A percentile compares a stretch with the other conserved stretches of the same genome.
Evolutionary conservation across 139 green algal species (phyloP).

Genomic region (Tetradesmus obliquus): DNA sequence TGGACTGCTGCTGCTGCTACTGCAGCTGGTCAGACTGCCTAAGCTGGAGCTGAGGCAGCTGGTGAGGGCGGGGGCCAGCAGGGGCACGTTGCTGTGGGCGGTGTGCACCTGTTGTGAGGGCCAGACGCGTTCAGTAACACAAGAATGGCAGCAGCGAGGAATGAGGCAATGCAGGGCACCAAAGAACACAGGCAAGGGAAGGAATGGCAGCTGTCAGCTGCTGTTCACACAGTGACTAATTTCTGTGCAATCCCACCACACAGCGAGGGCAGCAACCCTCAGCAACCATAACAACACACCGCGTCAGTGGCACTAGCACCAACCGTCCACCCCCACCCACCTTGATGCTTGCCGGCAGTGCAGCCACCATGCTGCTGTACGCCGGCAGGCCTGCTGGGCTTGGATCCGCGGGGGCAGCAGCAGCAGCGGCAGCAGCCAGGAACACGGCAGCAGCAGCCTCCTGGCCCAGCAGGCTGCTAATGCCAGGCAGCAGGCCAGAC

Average conservation of each 20-base stretch:
- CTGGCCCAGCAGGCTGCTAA: not conserved
- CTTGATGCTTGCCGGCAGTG: not conserved
- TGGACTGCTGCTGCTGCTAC: not conserved
- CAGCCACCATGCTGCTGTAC: not conserved
- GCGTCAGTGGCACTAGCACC: no score
- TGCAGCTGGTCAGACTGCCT: not conserved
- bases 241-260: no score
- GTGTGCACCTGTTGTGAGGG: not conserved
- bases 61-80: not conserved
- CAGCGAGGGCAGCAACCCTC: no score
- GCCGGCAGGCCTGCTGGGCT: not conserved
- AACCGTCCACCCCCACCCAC: not conserved
- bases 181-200: no score
- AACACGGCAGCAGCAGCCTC: not conserved
- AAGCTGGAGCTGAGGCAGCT: not conserved
- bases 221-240: no score
- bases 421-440: constrained; percentile 19
- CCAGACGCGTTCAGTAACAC: not conserved
- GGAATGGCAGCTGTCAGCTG: no score
- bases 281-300: no score
- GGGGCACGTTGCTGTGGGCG: not conserved
- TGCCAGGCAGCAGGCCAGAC: not conserved
- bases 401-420: not conserved
- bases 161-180: no score
- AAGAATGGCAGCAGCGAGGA: not conserved